Evolutionary conservation across 805 yeast genomes (phyloP).

Genomic region (Vanderwaltozyma tropicalis): DNA sequence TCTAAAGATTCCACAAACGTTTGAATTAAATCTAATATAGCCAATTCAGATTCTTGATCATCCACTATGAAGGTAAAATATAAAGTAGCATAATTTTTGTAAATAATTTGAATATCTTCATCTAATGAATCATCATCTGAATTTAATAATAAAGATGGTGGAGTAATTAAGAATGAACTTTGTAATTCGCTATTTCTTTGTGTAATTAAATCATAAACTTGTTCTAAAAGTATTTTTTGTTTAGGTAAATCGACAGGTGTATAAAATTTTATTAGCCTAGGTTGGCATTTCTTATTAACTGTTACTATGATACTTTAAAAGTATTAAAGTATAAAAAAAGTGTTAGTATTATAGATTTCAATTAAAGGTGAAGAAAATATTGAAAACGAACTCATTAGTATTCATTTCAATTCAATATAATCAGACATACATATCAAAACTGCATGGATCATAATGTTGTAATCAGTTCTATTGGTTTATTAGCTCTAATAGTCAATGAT

Average conservation of each 20-base stretch:
- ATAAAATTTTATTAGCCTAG: slow-evolving; percentile 83
- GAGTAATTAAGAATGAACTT: slow-evolving; percentile 85
- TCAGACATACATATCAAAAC: slow-evolving; percentile 63
- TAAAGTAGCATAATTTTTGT: slow-evolving; percentile 90
- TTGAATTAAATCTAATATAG: slow-evolving; percentile 86
- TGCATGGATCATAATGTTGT: slow-evolving; percentile 74
- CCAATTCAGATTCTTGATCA: slow-evolving; percentile 89
- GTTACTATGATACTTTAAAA: too few relatives aligned
- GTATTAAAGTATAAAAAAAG: background rate
- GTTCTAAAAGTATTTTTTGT: slow-evolving; percentile 69
- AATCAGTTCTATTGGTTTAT: too few relatives aligned
- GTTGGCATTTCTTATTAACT: slow-evolving; percentile 86
- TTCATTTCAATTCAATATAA: background rate
- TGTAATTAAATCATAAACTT: slow-evolving; percentile 69
- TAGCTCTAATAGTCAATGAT: too few relatives aligned
- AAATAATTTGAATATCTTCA: slow-evolving; percentile 76
- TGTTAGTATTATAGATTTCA: background rate
- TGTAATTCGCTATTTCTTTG: slow-evolving; percentile 56
- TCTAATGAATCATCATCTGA: slow-evolving; percentile 23
- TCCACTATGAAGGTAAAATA: slow-evolving; percentile 94
- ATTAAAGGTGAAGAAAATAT: background rate
- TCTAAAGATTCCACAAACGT: slow-evolving; percentile 94
- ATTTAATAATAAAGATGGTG: slow-evolving; percentile 47
- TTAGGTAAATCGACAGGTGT: slow-evolving; percentile 81
- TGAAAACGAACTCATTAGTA: too few relatives aligned